A percentile compares a stretch with the other conserved stretches of the same genome.
phyloP scores from a whole-genome alignment of 345 rosid species.

The Arabis alpina region DNA sequence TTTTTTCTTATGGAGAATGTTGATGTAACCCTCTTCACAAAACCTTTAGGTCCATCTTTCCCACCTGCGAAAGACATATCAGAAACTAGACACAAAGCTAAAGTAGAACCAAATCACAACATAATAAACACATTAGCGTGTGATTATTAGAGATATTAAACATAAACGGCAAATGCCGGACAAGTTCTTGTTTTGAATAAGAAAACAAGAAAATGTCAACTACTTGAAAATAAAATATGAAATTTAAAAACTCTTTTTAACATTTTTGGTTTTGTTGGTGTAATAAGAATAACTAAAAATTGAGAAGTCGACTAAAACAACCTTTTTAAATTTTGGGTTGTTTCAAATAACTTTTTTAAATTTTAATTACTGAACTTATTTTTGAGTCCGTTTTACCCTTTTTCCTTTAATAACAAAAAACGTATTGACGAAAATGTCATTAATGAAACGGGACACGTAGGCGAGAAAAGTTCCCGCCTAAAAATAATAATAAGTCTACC shows the following conservation, averaged over 20 bases:
- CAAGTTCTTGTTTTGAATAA: slow-evolving; percentile 22
- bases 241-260: background rate
- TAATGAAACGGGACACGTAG: too few species aligned
- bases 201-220: slow-evolving; percentile 33
- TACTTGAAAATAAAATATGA: slow-evolving; percentile 12
- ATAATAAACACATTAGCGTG: slow-evolving; percentile 37
- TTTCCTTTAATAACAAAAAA: too few species aligned
- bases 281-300: slow-evolving; percentile 26
- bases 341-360: too few species aligned
- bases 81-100: background rate
- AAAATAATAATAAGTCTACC: too few species aligned
- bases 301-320: too few species aligned
- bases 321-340: too few species aligned
- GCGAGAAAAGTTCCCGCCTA: too few species aligned
- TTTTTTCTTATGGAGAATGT: slow-evolving; percentile 38
- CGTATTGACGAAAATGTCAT: too few species aligned
- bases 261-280: slow-evolving; percentile 30
- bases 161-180: slow-evolving; percentile 23
- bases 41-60: slow-evolving; percentile 37
- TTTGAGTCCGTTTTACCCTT: too few species aligned
- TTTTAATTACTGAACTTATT: too few species aligned
- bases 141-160: slow-evolving; percentile 18
- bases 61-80: slow-evolving; percentile 35
- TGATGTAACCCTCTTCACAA: slow-evolving; percentile 38
- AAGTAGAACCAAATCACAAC: slow-evolving; percentile 26